These are phyloP conservation scores for Cavenderia fasciculata DNA, from an alignment of 78 protist genomes.

Conservation along the genomic window DNA sequence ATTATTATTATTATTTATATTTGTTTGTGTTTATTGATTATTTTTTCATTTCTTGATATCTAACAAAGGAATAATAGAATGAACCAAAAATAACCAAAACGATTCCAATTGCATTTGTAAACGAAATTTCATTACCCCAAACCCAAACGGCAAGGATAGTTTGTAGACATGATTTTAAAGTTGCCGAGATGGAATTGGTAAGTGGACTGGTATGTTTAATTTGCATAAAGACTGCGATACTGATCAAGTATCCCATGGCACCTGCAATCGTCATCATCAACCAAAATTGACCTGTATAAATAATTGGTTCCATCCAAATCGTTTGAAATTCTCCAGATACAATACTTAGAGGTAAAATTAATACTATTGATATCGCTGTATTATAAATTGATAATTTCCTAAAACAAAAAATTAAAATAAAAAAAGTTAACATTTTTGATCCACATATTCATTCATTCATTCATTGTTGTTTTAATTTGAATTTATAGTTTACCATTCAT, in stretches of 20 bases:
- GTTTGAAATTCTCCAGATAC: conserved; percentile 78
- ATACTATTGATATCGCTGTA: conserved; percentile 78
- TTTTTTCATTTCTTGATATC: conserved; percentile 76
- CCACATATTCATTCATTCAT: neutral
- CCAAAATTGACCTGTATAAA: conserved; percentile 76
- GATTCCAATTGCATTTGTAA: conserved; percentile 80
- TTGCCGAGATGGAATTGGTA: conserved; percentile 90
- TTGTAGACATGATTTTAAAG: conserved; percentile 88
- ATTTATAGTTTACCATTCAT: conserved; percentile 67
- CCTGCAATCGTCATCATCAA: conserved; percentile 82
- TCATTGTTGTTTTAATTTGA: neutral
- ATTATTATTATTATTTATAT: neutral
- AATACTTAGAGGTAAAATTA: conserved; percentile 79
- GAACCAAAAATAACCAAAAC: conserved; percentile 85
- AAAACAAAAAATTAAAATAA: neutral
- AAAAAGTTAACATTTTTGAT: neutral
- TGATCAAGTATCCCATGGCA: conserved; percentile 71
- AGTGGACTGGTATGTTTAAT: conserved; percentile 91
- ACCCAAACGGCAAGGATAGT: conserved; percentile 79
- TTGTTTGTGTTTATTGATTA: neutral
- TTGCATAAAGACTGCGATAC: conserved; percentile 87
- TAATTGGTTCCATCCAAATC: neutral
- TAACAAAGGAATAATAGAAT: conserved; percentile 81
- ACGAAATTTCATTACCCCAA: conserved; percentile 54
- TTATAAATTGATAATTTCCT: conserved; percentile 85